These are phyloP conservation scores for Rhizophagus prolifer DNA, from an alignment of 192 early-diverging fungal species.

Conservation along the genomic window DNA sequence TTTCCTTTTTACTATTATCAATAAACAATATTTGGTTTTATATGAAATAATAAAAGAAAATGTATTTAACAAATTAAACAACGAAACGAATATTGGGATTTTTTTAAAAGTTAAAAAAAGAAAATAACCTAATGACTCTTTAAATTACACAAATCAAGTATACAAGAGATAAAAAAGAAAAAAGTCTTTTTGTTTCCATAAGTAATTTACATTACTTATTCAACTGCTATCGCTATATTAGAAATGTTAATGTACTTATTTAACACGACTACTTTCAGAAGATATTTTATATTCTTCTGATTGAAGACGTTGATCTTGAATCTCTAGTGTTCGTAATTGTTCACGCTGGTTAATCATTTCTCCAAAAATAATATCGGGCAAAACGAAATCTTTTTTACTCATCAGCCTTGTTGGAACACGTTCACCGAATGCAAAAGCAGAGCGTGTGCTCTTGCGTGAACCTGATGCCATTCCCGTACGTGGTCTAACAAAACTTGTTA, in stretches of 20 bases:
- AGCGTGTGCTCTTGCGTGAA: conserved; percentile 40
- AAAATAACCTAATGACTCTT: too few relatives aligned
- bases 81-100: too few relatives aligned
- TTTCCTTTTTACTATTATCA: neutral
- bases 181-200: neutral
- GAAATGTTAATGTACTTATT: neutral
- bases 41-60: too few relatives aligned
- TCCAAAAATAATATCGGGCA: conserved; percentile 38
- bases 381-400: conserved; percentile 35
- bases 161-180: neutral
- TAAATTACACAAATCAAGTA: neutral
- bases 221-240: too few relatives aligned
- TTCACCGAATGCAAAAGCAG: conserved; percentile 46
- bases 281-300: neutral
- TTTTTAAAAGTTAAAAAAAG: too few relatives aligned
- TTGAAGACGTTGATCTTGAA: neutral
- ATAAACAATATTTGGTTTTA: too few relatives aligned
- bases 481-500: conserved; percentile 42
- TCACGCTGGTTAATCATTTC: conserved; percentile 37
- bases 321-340: neutral
- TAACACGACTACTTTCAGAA: neutral
- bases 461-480: conserved; percentile 36
- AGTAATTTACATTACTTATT: neutral
- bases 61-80: too few relatives aligned
- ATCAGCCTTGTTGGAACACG: conserved; percentile 34